Evolutionary conservation across 768 basidiomycete species (phyloP).

Genomic region (Cubamyces lactineus): DNA sequence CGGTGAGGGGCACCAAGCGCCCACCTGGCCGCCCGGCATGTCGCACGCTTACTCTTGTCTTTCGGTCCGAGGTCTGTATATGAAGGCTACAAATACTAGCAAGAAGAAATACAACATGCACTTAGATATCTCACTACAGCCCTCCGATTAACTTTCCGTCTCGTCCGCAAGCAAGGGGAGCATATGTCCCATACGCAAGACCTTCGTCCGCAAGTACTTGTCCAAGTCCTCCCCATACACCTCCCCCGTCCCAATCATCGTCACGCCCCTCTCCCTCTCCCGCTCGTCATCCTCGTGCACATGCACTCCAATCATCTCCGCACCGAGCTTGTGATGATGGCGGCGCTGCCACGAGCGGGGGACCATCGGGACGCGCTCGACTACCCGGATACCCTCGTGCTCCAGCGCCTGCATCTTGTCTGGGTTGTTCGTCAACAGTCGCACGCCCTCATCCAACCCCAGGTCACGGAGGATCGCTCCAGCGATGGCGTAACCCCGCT

Average conservation of each 20-base stretch:
- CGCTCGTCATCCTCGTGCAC: conserved; percentile 35
- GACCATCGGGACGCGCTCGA: conserved; percentile 92
- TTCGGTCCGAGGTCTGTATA: not conserved
- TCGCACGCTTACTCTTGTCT: not conserved
- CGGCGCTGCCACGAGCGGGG: conserved; percentile 78
- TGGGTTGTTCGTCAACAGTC: conserved; percentile 95
- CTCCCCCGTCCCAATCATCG: conserved; percentile 78
- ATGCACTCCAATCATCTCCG: conserved; percentile 28
- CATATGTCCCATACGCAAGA: conserved; percentile 97
- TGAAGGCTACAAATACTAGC: not conserved
- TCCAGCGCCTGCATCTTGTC: conserved; percentile 91
- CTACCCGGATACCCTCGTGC: conserved; percentile 78
- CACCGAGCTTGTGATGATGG: conserved; percentile 30
- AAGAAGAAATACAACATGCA: not conserved
- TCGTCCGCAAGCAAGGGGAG: conserved; percentile 52
- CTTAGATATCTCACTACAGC: not conserved
- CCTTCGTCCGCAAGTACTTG: conserved; percentile 93
- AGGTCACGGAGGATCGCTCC: conserved; percentile 89
- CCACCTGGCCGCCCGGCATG: conserved; percentile 4
- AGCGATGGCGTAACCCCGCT: conserved; percentile 91
- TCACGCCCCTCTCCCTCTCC: conserved; percentile 61
- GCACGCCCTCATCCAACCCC: conserved; percentile 72
- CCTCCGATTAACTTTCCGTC: conserved; percentile 1
- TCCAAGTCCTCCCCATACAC: conserved; percentile 87
- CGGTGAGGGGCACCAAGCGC: not conserved